Evolutionary conservation across 345 rosid genomes (phyloP), one percentile per base, ranked within the genome.

Genomic region (Isatis tinctoria): DNA sequence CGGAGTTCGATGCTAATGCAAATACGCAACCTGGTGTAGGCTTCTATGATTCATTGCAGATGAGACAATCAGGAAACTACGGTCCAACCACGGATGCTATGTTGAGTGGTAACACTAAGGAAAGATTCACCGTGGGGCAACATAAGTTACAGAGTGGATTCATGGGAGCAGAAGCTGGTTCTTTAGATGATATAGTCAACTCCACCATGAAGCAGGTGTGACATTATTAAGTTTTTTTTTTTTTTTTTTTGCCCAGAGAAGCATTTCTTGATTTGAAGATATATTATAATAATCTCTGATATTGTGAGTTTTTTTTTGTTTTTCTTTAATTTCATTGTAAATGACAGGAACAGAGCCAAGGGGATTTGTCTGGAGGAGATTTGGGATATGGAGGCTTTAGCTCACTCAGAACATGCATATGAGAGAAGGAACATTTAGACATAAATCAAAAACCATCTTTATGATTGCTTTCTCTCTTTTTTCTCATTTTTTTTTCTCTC

Each of bases 141-240:
- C 87, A 81, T 47, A 83, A 84, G 75, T 68, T 56, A 12, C 92
- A 80, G 56, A 79, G 83, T 18, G 72, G 86, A 60, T 87, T 72
- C 73, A 30, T 80, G 71, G 75, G 62, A 60, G 77, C 62, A 56
- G 83, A 80, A 64, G 82, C 81, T 71, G 94, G 90, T 51, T 86
- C 86, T 48, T 83, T 88, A 85, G 90, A 87, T 71, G 94, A 86
- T 82, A 32, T 88, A 58, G 89, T 81, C 20, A 79, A 80, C 72
- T 81, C 86, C 27, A 79, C 88, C 79, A 74, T 86, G 83, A 86
- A 86, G 41, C 85, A 78, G 89, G 97, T 85, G 65, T 52, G 79
- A 52, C 13, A 37, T 54, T 35, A 18, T 30, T 45, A 26, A 69
- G 22, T 4, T 5, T 52, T 10, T 36, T 10, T n/a, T n/a, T n/a